phyloP scores from a whole-genome alignment of 345 rosid genomes.

The Geranium brycei region DNA sequence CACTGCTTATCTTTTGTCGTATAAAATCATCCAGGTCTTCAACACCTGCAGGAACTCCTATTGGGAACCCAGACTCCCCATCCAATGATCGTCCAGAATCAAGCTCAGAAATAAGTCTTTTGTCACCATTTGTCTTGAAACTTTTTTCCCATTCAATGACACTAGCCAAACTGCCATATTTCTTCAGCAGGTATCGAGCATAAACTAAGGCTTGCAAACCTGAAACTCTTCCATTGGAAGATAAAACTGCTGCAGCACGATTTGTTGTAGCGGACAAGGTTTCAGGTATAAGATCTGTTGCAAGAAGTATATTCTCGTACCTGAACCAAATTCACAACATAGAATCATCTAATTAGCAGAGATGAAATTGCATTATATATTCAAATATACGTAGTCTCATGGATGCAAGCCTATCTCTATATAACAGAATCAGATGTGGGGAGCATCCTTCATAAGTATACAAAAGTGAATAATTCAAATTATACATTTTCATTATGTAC shows the following conservation, averaged over 20 bases:
- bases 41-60: constrained; percentile 73
- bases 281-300: constrained; percentile 80
- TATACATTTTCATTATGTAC: not conserved
- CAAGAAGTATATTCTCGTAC: constrained; percentile 70
- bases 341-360: not conserved
- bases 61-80: constrained; percentile 62
- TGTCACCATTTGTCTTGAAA: constrained; percentile 56
- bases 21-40: constrained; percentile 78
- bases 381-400: not conserved
- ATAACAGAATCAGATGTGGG: not conserved
- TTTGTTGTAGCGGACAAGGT: constrained; percentile 57
- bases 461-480: not conserved
- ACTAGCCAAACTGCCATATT: constrained; percentile 61
- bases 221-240: constrained; percentile 59
- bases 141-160: constrained; percentile 84
- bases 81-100: constrained; percentile 61
- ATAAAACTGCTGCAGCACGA: constrained; percentile 44
- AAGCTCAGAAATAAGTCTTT: constrained; percentile 78
- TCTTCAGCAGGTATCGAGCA: constrained; percentile 67
- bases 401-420: constrained; percentile 4
- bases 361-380: no score
- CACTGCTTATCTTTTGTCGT: constrained; percentile 60
- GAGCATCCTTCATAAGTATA: not conserved
- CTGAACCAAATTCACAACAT: constrained; percentile 27
- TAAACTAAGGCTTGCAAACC: constrained; percentile 56